phyloP scores from a whole-genome alignment of 192 early-diverging fungal species.

The Mortierella alpina region DNA sequence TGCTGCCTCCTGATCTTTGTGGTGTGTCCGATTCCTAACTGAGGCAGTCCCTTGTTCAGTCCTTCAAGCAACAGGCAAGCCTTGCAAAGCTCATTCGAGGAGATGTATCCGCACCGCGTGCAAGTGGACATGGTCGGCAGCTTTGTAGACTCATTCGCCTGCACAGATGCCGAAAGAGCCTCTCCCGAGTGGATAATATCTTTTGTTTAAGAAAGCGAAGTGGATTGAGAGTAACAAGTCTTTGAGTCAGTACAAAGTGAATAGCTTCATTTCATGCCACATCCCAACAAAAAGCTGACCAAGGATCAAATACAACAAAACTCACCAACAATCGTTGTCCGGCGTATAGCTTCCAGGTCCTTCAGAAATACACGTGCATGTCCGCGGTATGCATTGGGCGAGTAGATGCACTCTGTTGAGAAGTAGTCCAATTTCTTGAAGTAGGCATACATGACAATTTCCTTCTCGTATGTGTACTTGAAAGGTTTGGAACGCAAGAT shows the following conservation, averaged over 20 bases:
- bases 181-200: constrained; percentile 98
- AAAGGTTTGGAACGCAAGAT: constrained; percentile 95
- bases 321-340: constrained; percentile 86
- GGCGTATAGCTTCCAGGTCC: constrained; percentile 91
- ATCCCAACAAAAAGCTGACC: neutral
- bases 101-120: constrained; percentile 95
- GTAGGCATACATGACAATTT: constrained; percentile 99
- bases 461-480: constrained; percentile 99
- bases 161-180: constrained; percentile 68
- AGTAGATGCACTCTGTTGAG: constrained; percentile 98
- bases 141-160: constrained; percentile 71
- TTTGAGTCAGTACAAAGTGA: neutral
- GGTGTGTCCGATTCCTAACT: constrained; percentile 69
- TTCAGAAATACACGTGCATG: constrained; percentile 95
- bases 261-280: neutral
- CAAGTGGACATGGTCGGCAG: constrained; percentile 75
- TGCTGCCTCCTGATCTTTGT: constrained; percentile 53
- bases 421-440: constrained; percentile 98
- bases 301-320: neutral
- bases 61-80: constrained; percentile 95
- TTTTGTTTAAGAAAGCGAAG: constrained; percentile 16
- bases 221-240: too few species aligned
- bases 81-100: constrained; percentile 91
- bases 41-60: constrained; percentile 88
- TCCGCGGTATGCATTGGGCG: constrained; percentile 97